Conservation (phyloP, 1,284 basidiomycete genomes). For the Ustilago nuda region DNA sequence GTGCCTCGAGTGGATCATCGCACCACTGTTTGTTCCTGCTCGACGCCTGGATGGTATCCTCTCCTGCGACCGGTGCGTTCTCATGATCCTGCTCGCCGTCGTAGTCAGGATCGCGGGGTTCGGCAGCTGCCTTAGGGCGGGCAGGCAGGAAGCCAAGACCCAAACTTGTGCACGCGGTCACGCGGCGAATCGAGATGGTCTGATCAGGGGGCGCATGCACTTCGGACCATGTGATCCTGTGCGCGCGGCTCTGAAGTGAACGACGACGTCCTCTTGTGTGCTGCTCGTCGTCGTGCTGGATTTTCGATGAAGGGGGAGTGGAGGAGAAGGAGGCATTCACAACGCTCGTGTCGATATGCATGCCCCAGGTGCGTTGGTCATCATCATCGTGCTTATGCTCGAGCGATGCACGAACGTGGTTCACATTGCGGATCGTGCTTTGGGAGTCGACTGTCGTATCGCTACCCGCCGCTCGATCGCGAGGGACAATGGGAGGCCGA, state of each 20-base stretch:
- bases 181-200: conserved; percentile 48
- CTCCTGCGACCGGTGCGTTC: conserved; percentile 4
- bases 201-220: conserved; percentile 39
- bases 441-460: background rate
- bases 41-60: background rate
- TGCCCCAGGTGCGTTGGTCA: conserved; percentile 9
- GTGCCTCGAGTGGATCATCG: conserved; percentile 43
- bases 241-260: conserved; percentile 7
- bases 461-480: background rate
- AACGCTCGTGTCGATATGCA: conserved; percentile 17
- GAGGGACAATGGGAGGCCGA: conserved; percentile 17
- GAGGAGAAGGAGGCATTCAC: conserved; percentile 32
- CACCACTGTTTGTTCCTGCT: conserved; percentile 12
- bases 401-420: conserved; percentile 13
- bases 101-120: conserved; percentile 42
- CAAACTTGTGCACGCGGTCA: conserved; percentile 37
- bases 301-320: conserved; percentile 1
- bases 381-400: conserved; percentile 5
- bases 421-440: conserved; percentile 7
- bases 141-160: conserved; percentile 42
- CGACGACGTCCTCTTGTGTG: conserved; percentile 19
- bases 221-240: conserved; percentile 34
- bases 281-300: conserved; percentile 10
- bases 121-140: conserved; percentile 37
- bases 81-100: conserved; percentile 16